Percentiles rank a stretch among this genome's conserved stretches.
Conservation (phyloP, 441 rosid species). For the Arabidopsis lyrata region DNA sequence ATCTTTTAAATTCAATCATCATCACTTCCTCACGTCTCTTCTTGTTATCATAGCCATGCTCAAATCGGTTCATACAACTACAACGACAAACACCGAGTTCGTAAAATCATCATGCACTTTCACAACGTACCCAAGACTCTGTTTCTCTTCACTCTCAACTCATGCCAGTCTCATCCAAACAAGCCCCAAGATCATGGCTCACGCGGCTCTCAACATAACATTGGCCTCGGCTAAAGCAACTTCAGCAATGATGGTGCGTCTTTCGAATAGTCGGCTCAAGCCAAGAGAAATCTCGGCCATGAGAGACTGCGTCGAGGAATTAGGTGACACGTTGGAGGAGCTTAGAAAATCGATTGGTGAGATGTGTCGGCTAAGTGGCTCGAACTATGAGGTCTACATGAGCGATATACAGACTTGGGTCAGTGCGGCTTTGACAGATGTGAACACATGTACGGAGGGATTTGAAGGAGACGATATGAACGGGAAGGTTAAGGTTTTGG, state of each 20-base stretch:
- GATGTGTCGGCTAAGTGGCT: slow-evolving; percentile 49
- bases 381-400: slow-evolving; percentile 52
- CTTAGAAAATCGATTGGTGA: slow-evolving; percentile 63
- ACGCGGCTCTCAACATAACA: slow-evolving; percentile 72
- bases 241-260: slow-evolving; percentile 51
- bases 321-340: slow-evolving; percentile 63
- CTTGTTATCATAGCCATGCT: slow-evolving; percentile 31
- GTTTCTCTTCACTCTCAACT: slow-evolving; percentile 62
- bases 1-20: slow-evolving; percentile 15
- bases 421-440: slow-evolving; percentile 77
- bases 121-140: slow-evolving; percentile 72
- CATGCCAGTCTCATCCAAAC: slow-evolving; percentile 64
- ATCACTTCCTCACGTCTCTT: slow-evolving; percentile 26
- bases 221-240: slow-evolving; percentile 57
- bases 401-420: slow-evolving; percentile 78
- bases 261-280: slow-evolving; percentile 53
- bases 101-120: slow-evolving; percentile 67
- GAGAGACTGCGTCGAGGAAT: slow-evolving; percentile 74
- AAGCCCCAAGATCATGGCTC: slow-evolving; percentile 73
- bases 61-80: slow-evolving; percentile 28
- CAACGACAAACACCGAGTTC: slow-evolving; percentile 56
- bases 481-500: slow-evolving; percentile 52
- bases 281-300: slow-evolving; percentile 63
- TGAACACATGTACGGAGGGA: slow-evolving; percentile 74
- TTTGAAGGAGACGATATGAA: slow-evolving; percentile 55